Evolutionary conservation across 2,329 filamentous ascomycete species (phyloP), one percentile per base, ranked within the genome.

Genomic region (Penicillium aurantiogriseum): DNA sequence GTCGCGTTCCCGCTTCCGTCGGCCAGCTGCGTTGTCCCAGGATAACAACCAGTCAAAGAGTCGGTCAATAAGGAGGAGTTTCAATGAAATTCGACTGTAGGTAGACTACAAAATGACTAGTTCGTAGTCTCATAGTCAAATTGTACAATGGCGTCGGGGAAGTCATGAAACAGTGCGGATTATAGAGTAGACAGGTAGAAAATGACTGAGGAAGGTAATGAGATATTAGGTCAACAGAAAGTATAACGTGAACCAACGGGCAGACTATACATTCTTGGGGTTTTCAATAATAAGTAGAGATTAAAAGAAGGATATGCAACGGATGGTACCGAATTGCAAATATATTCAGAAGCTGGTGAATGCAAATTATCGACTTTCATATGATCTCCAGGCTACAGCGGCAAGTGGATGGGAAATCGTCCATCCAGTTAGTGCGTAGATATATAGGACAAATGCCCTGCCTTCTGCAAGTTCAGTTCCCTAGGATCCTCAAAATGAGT

Each of bases 71-170:
- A 73, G 51, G 49, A 72, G 67, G 23, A 71, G 69, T 73, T 31
- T 10, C 3, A 44, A 38, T 47, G 46, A 59, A 62, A 45, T 5
- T 43, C 19, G 11, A 8, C 25, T 44, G 5, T 33, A 39, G 21
- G 9, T 47, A 5, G 39, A 13, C 6, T 33, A 43, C 40, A 17
- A 27, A 11, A 66, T 59, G 25, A 72, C 73, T 69, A 33, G 64
- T 59, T 27, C 74, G 53, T 39, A 77, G 58, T 4, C 63, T 66
- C 29, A 74, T 57, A 4, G 68, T 71, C 48, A 72, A 72, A 11
- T 70, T 69, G 54, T 73, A 74, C 19, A 76, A 57, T 53, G 75
- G 76, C n/a, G 68, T 64, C 6, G 74, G 73, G 33, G 23, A 29
- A 23, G 2, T 19, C 17, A 25, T 47, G 8, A 10, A 33, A 35